Evolutionary conservation across 2,329 filamentous ascomycete species (phyloP).

Genomic region (Davidsoniella neocaledoniae): DNA sequence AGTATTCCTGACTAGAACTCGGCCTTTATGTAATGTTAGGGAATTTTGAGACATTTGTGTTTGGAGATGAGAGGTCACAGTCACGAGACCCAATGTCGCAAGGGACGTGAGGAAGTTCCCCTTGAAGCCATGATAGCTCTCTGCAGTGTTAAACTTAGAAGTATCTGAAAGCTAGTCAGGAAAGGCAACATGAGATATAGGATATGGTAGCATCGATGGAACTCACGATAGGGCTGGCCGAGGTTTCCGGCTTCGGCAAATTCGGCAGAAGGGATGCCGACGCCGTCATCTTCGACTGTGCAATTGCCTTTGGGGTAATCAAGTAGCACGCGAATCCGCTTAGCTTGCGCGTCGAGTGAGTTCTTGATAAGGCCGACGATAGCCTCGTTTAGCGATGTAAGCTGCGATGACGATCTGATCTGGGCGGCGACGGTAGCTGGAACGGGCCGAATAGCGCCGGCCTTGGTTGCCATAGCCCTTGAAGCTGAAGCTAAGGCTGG

Average conservation of each 20-base stretch:
- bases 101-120: constrained; percentile 68
- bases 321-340: constrained; percentile 49
- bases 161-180: constrained; percentile 6
- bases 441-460: constrained; percentile 46
- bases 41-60: constrained; percentile 44
- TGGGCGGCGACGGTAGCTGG: constrained; percentile 56
- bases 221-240: constrained; percentile 54
- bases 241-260: constrained; percentile 56
- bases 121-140: constrained; percentile 41
- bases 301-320: constrained; percentile 65
- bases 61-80: constrained; percentile 55
- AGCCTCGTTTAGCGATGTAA: constrained; percentile 58
- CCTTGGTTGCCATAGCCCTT: no score
- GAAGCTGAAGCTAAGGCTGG: constrained; percentile 19
- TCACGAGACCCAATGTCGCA: constrained; percentile 57
- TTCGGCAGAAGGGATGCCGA: constrained; percentile 56
- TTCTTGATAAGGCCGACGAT: constrained; percentile 63
- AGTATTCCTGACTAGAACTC: constrained; percentile 43
- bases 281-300: constrained; percentile 67
- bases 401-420: constrained; percentile 69
- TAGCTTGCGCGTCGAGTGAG: constrained; percentile 62
- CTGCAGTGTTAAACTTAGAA: neutral
- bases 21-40: constrained; percentile 54
- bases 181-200: neutral
- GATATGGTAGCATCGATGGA: neutral